phyloP scores from a whole-genome alignment of 208 protist species.

The Porcisia hertigi region DNA sequence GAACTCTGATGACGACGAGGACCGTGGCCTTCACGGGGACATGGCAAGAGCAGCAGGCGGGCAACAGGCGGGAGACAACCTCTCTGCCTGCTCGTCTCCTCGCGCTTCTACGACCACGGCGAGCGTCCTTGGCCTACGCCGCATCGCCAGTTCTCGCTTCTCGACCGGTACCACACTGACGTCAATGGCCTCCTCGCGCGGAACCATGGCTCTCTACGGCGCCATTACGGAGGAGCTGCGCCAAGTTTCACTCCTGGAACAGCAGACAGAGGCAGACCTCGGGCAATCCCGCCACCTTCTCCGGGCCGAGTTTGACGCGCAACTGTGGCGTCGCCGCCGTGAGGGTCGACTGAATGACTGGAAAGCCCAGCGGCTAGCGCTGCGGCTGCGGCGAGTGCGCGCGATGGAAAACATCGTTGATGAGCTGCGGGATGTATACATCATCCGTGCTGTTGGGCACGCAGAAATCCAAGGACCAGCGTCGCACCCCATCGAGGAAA shows the following conservation, averaged over 20 bases:
- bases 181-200: constrained; percentile 47
- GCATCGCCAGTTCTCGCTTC: constrained; percentile 19
- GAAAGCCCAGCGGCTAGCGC: constrained; percentile 51
- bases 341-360: constrained; percentile 53
- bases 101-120: not conserved
- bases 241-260: constrained; percentile 31
- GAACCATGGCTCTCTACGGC: constrained; percentile 64
- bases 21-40: not conserved
- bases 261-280: constrained; percentile 22
- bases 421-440: constrained; percentile 56
- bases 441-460: constrained; percentile 14
- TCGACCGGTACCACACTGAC: constrained; percentile 19
- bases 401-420: constrained; percentile 52
- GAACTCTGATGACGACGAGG: constrained; percentile 34
- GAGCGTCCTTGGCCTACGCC: constrained; percentile 33
- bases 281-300: constrained; percentile 35
- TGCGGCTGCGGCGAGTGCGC: constrained; percentile 45
- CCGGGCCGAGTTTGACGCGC: constrained; percentile 37
- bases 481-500: not conserved
- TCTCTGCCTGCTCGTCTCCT: constrained; percentile 4
- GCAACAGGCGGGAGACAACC: not conserved
- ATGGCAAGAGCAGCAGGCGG: not conserved
- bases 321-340: constrained; percentile 32
- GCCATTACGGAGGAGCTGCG: constrained; percentile 68
- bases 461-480: not conserved